Base-by-base conservation (phyloP, 169 alveolate genomes). In the Cryptosporidium meleagridis region DNA sequence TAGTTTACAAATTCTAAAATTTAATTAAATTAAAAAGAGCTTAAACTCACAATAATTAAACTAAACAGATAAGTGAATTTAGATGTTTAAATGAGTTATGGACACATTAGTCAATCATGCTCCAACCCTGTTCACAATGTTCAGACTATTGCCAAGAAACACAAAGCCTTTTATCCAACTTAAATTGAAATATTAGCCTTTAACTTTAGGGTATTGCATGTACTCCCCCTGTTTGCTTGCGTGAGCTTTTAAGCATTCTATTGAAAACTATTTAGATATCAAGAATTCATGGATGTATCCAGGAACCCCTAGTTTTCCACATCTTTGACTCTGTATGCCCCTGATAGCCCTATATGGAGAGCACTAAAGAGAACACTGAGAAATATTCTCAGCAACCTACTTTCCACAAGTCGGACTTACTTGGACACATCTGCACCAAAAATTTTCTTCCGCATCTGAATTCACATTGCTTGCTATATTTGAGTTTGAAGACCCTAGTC, bases 261-360 rank as follows among this genome's bases (percentile, higher is more conserved):
- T 59, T 59, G 69, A 26, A 31, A 59, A 59, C 21, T 48, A 59
- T 23, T 31, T 59, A 26, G 21, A 21, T 59, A 31, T 59, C 69
- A 59, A 59, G 37, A 59, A 59, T 59, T 31, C 41, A 59, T 10
- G 21, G 37, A 31, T 31, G 23, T 31, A 26, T 2, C n/a, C 23
- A 23, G 31, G 23, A 23, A 59, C 33, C 33, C n/a, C 7, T 59
- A 31, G 69, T 59, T 59, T 59, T 59, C 69, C 69, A 31, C 37
- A 31, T 59, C 26, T 10, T 59, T 59, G 69, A 59, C 37, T 59
- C 69, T 59, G 69, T 59, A 59, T 37, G 69, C 69, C 69, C 37
- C 21, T 23, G 14, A 8, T 48, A 21, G 3, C 37, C 41, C 12
- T 59, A 26, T 26, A 26, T 59, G 69, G 39, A 23, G 44, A 65